Conservation (phyloP, 2,329 filamentous ascomycete genomes). For the Cryphonectria japonica region DNA sequence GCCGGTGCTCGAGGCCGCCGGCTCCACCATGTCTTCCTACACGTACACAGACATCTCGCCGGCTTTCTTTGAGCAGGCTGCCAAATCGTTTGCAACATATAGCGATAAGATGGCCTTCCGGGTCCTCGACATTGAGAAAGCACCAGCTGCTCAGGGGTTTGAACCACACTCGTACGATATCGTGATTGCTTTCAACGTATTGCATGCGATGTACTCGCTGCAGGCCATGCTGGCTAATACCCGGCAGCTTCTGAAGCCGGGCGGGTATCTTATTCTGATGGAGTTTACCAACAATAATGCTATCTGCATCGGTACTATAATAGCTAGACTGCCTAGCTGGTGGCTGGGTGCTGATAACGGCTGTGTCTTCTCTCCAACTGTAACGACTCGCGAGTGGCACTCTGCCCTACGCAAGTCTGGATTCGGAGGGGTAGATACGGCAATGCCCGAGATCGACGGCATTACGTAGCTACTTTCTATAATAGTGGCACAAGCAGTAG, state of each 20-base stretch:
- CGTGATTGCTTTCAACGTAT: constrained; percentile 37
- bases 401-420: not conserved
- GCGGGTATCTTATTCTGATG: constrained; percentile 45
- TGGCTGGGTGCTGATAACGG: constrained; percentile 28
- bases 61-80: constrained; percentile 40
- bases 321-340: constrained; percentile 38
- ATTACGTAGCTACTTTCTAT: not conserved
- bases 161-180: constrained; percentile 36
- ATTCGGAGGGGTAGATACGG: constrained; percentile 6
- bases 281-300: constrained; percentile 39
- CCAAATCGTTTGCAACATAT: constrained; percentile 33
- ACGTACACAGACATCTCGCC: constrained; percentile 49
- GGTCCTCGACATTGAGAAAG: constrained; percentile 36
- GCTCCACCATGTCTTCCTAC: constrained; percentile 42
- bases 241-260: constrained; percentile 38
- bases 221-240: constrained; percentile 33
- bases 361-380: too few species aligned
- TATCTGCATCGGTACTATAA: constrained; percentile 29
- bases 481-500: constrained; percentile 7
- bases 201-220: constrained; percentile 36
- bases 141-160: constrained; percentile 38
- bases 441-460: not conserved
- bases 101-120: constrained; percentile 16
- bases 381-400: too few species aligned
- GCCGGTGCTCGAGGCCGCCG: constrained; percentile 38